Evolutionary conservation across 192 early-diverging fungal species (phyloP), one percentile per base, ranked within the genome.

Genomic region (Entophlyctis luteolus): DNA sequence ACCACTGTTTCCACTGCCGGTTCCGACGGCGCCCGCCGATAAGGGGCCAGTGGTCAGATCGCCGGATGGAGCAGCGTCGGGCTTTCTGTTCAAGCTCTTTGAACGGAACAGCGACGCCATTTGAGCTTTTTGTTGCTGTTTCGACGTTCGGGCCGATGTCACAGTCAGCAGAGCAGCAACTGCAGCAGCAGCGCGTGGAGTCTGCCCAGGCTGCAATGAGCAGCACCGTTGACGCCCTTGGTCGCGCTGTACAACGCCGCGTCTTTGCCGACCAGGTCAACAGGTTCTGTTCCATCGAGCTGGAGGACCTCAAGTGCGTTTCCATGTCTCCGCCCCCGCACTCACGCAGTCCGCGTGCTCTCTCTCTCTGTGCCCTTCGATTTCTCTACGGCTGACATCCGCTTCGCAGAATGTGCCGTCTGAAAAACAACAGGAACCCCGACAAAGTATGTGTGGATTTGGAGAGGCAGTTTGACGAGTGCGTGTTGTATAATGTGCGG

Each of bases 341-440:
- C 52, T 25, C 52, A 28, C 27, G 25, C 16, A 28, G 27, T 14
- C 27, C 1, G 28, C 25, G 50, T 27, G 4, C 0, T 47, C 22
- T 16, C 18, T 47, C 22, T 16, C 42, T 14, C 42, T n/a, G n/a
- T 45, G 10, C 42, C n/a, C 42, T 10, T 45, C 42, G 10, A 45
- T 10, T 10, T 45, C n/a, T 10, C 10, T n/a, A 45, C 42, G n/a
- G 42, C 42, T 45, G 10, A 45, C 42, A 45, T n/a, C n/a, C n/a
- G 42, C 42, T n/a, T 10, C 42, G 12, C 27, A 63, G 62, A 50
- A 37, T 54, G 35, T 66, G 63, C 36, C 48, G 63, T 4, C 10
- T 32, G 36, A 27, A 27, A 33, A 66, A 66, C 63, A 66, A 66
- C 63, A 52, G 27, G 33, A 66, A 66, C 63, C 48, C 63, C 1